phyloP scores from a whole-genome alignment of 139 green algal species.

The Zygnema circumcarinatum region DNA sequence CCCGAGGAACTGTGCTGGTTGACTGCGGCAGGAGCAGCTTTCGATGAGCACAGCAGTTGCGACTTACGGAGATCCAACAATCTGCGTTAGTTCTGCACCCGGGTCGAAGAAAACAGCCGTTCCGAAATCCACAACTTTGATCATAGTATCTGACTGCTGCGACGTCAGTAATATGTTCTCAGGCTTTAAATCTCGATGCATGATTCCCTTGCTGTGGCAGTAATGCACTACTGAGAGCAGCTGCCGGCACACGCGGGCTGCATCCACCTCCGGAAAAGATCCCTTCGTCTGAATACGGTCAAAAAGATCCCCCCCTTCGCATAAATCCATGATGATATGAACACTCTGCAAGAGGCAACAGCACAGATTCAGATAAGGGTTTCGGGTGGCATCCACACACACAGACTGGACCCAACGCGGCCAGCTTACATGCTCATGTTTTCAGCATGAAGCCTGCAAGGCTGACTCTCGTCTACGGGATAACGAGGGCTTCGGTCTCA shows the following conservation, averaged over 20 bases:
- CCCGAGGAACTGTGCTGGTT: too few relatives aligned
- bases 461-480: background rate
- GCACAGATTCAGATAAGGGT: constrained; percentile 4
- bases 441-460: background rate
- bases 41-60: too few relatives aligned
- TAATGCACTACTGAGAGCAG: constrained; percentile 82
- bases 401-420: background rate
- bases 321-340: constrained; percentile 84
- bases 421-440: background rate
- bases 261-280: too few relatives aligned
- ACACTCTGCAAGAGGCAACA: constrained; percentile 41
- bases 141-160: constrained; percentile 67
- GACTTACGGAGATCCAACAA: too few relatives aligned
- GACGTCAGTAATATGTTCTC: constrained; percentile 97
- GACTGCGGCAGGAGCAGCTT: too few relatives aligned
- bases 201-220: constrained; percentile 92
- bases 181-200: constrained; percentile 84
- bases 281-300: constrained; percentile 85
- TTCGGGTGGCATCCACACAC: background rate
- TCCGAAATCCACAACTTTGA: constrained; percentile 95
- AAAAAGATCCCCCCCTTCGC: constrained; percentile 92
- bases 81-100: too few relatives aligned
- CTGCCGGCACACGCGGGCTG: too few relatives aligned
- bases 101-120: constrained; percentile 84
- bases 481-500: background rate